Evolutionary conservation across 2,329 filamentous ascomycete genomes (phyloP).

Genomic region (Monilinia vaccinii-corymbosi): DNA sequence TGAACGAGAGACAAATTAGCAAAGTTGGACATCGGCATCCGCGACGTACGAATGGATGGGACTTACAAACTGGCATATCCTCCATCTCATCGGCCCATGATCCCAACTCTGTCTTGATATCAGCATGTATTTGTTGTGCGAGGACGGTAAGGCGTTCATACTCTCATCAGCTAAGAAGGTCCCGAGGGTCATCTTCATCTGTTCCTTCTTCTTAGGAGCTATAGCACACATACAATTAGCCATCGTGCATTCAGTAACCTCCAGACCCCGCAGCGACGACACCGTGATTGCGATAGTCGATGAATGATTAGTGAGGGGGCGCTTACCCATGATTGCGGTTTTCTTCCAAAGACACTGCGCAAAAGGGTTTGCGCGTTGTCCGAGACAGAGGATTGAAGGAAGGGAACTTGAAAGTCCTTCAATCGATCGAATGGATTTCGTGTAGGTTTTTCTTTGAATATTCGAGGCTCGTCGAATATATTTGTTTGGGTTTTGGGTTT

Average conservation of each 20-base stretch:
- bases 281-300: slow-evolving; percentile 2
- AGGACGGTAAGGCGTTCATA: slow-evolving; percentile 40
- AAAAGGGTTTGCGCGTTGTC: slow-evolving; percentile 27
- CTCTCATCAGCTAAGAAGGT: slow-evolving; percentile 89
- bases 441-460: neutral
- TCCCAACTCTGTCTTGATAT: slow-evolving; percentile 50
- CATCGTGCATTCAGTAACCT: neutral
- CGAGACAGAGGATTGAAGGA: slow-evolving; percentile 19
- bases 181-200: slow-evolving; percentile 95
- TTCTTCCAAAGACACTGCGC: slow-evolving; percentile 36
- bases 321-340: slow-evolving; percentile 55
- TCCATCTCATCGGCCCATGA: slow-evolving; percentile 99
- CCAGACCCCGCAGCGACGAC: neutral
- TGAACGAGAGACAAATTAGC: slow-evolving; percentile 23
- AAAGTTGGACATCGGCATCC: slow-evolving; percentile 1
- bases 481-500: neutral
- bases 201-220: slow-evolving; percentile 86
- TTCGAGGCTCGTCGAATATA: slow-evolving; percentile 8
- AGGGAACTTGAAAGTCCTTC: slow-evolving; percentile 20
- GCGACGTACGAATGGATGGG: neutral
- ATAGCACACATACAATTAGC: slow-evolving; percentile 36
- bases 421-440: slow-evolving; percentile 5
- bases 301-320: slow-evolving; percentile 16
- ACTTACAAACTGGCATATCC: slow-evolving; percentile 43
- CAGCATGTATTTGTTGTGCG: slow-evolving; percentile 33